phyloP scores from a whole-genome alignment of 1,284 basidiomycete species.

The Irpex lacteus region DNA sequence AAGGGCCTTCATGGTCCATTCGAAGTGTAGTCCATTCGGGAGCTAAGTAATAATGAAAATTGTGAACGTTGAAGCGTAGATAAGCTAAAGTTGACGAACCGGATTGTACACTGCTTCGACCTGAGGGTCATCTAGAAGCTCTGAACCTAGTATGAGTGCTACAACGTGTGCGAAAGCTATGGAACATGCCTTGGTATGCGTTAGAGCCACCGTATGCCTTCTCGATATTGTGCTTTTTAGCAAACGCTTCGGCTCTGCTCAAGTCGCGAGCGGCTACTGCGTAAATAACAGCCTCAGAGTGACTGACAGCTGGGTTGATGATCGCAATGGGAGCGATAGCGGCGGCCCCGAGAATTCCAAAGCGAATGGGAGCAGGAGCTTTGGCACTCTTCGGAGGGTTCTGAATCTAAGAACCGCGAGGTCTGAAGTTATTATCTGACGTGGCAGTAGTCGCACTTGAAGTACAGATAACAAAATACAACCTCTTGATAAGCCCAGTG shows the following conservation, averaged over 20 bases:
- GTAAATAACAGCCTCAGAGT: conserved; percentile 55
- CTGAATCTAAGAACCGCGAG: background rate
- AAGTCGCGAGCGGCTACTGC: conserved; percentile 65
- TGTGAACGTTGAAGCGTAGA: background rate
- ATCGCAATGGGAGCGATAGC: conserved; percentile 59
- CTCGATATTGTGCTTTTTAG: conserved; percentile 52
- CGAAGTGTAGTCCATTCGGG: conserved; percentile 70
- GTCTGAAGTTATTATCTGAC: background rate
- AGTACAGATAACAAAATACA: background rate
- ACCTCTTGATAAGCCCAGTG: background rate
- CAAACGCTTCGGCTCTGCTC: conserved; percentile 46
- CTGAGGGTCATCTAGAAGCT: conserved; percentile 56
- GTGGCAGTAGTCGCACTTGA: background rate
- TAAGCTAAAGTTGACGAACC: background rate
- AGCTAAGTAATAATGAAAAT: conserved; percentile 23
- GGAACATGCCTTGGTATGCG: conserved; percentile 49
- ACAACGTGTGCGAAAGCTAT: background rate
- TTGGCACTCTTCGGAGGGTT: background rate
- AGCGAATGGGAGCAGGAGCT: conserved; percentile 1
- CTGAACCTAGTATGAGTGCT: conserved; percentile 26
- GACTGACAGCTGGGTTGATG: conserved; percentile 50
- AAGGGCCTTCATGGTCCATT: conserved; percentile 77
- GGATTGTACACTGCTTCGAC: conserved; percentile 67
- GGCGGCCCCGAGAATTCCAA: conserved; percentile 65
- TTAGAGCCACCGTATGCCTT: conserved; percentile 50